Base-by-base conservation (phyloP, 768 basidiomycete genomes). In the Suillus tomentosus region DNA sequence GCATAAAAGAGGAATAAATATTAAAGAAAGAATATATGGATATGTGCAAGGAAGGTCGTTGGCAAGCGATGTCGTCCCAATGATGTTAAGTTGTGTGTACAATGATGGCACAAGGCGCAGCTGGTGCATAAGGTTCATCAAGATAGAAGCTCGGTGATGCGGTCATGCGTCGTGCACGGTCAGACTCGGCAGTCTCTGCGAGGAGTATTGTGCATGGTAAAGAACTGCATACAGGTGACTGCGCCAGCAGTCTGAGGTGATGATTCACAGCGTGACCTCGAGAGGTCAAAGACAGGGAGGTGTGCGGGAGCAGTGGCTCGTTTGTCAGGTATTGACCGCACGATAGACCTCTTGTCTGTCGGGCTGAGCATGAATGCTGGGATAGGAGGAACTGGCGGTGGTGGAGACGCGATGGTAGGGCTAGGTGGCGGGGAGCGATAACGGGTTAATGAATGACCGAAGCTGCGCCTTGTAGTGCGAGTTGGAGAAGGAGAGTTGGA, bases 301-400 rank as follows among this genome's bases (percentile, higher is more conserved):
- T 65, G 34, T 69, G 68, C 17, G 70, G 64, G 27, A 72, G 58
- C 14, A 13, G 56, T 34, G 31, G 61, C 43, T 53, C 48, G 69
- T 55, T 74, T 61, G 55, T 73, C 60, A 60, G 65, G 74, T 71
- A 65, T 70, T 65, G 73, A 64, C 65, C 66, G 67, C 34, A 74
- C 62, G 60, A 68, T 64, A 34, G 72, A 64, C 64, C 79, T 79
- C 61, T 73, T 73, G 34, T 73, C 77, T 1, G 75, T 77, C 8
- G 78, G 73, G 4, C 74, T 65, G 43, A 83, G 76, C 31, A 80
- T 76, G 69, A 80, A 80, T 15, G 79, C 73, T 4, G 85, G 85
- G 61, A 87, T 82, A 24, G 83, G 82, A 8, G 87, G 86, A 0
- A 87, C 85, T 3, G 85, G 86, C 13, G 86, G 85, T 2, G 84